Base-by-base conservation (phyloP, 1,284 basidiomycete species). In the Phellopilus nigrolimitatus region DNA sequence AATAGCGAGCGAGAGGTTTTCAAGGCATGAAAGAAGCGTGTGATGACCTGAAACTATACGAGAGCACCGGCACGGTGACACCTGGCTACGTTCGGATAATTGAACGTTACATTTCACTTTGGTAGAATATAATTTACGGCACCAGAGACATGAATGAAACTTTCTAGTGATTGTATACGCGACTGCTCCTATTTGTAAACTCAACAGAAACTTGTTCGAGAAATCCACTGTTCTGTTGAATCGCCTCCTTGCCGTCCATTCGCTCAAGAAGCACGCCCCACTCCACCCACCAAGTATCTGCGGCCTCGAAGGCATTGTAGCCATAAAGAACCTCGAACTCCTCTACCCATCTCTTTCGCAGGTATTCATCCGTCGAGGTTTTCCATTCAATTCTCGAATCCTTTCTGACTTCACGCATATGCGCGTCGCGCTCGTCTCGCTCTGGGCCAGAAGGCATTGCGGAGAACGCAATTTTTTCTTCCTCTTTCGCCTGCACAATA, bases 341-440 rank as follows among this genome's bases (percentile, higher is more conserved):
- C 24, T 47, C 44, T 42, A 42, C 51, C 13, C 21, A 27, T n/a
- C n/a, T n/a, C 27, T 15, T 37, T 25, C 43, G 31, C 19, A 46
- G 25, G 43, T 47, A 47, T 17, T 37, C 28, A n/a, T 47, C 43
- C n/a, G 47, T 43, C 17, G 42, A 17, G 8, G 49, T 33, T 28
- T 34, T 39, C 38, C 33, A 38, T 31, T 60, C 61, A 9, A 28
- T 25, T 10, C 17, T 36, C 6, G 25, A 34, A 5, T 22, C 36
- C 13, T 46, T 24, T 24, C 33, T 47, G 12, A 37, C 33, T n/a
- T 10, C 13, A 9, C 69, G 67, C 65, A 79, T 68, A 2, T 60
- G 57, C 1, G 54, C 54, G 55, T 82, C 74, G 21, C 79, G 74
- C 43, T 56, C 59, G 37, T 67, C 62, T 37, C 73, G 71, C 31